Evolutionary conservation across 2,329 filamentous ascomycete genomes (phyloP).

Genomic region (Magnaporthiopsis rhizophila): DNA sequence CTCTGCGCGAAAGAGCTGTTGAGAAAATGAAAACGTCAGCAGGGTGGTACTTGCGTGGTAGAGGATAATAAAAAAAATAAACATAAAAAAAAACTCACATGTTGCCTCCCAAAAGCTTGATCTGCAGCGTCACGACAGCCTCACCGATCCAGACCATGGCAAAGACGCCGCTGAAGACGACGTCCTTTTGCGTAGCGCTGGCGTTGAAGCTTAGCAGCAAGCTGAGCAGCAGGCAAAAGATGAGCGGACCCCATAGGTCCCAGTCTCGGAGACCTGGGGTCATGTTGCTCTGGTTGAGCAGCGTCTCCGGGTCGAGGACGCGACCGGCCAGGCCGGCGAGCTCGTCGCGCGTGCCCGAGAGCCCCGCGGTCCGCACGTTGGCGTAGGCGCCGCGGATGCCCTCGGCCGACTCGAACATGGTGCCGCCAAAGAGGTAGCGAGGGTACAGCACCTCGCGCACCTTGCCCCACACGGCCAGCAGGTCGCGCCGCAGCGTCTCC

Average conservation of each 20-base stretch:
- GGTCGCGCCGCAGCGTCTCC: constrained; percentile 89
- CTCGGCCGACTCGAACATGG: constrained; percentile 49
- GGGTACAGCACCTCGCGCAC: constrained; percentile 96
- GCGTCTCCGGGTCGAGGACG: constrained; percentile 54
- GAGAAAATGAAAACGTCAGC: background rate
- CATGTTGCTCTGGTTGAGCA: constrained; percentile 62
- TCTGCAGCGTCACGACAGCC: constrained; percentile 94
- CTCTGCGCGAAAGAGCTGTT: constrained; percentile 92
- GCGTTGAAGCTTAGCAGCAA: constrained; percentile 81
- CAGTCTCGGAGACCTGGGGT: constrained; percentile 87
- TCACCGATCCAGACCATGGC: constrained; percentile 96
- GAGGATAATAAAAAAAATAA: no score
- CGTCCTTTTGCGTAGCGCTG: constrained; percentile 68
- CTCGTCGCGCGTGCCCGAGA: constrained; percentile 54
- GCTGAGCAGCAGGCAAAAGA: constrained; percentile 86
- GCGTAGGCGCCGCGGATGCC: constrained; percentile 54
- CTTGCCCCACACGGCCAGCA: constrained; percentile 94
- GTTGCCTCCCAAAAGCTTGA: constrained; percentile 90
- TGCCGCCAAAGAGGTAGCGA: constrained; percentile 75
- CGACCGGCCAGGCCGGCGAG: constrained; percentile 52
- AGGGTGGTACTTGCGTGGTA: background rate
- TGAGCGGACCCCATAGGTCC: constrained; percentile 95
- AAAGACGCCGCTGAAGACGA: constrained; percentile 94
- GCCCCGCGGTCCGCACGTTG: constrained; percentile 49
- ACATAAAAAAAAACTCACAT: constrained; percentile 67